These are phyloP conservation scores for Dorcoceras hygrometricum DNA, from an alignment of 257 asterid species.

Conservation along the genomic window DNA sequence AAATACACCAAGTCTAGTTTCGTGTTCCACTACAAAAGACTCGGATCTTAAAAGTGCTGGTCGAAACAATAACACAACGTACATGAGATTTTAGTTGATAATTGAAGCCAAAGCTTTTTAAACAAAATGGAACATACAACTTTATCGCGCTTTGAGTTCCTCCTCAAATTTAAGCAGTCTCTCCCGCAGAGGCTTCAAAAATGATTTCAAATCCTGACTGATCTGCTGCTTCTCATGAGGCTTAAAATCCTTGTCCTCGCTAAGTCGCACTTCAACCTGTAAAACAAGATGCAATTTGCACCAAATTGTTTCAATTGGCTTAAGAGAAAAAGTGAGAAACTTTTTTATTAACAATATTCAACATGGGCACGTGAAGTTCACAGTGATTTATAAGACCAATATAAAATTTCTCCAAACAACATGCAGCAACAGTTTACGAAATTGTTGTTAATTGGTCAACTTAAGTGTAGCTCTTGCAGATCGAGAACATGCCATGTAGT, in stretches of 20 bases:
- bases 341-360: too few relatives aligned
- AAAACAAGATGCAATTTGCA: not conserved
- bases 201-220: slow-evolving; percentile 45
- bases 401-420: too few relatives aligned
- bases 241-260: slow-evolving; percentile 59
- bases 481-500: not conserved
- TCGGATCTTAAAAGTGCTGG: not conserved
- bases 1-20: slow-evolving; percentile 7
- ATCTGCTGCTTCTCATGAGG: slow-evolving; percentile 54
- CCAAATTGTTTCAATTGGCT: not conserved
- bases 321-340: not conserved
- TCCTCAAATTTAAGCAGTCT: slow-evolving; percentile 63
- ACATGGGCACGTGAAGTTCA: too few relatives aligned
- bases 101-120: slow-evolving; percentile 2
- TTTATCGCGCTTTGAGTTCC: slow-evolving; percentile 72
- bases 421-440: too few relatives aligned
- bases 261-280: slow-evolving; percentile 65
- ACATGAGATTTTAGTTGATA: slow-evolving; percentile 12
- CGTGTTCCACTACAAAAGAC: slow-evolving; percentile 12
- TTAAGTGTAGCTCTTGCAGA: too few relatives aligned
- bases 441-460: too few relatives aligned
- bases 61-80: slow-evolving; percentile 20
- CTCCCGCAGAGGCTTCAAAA: slow-evolving; percentile 65
- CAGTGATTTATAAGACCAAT: too few relatives aligned
- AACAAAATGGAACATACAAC: slow-evolving; percentile 1